These are phyloP conservation scores for Priceomyces carsonii DNA, from an alignment of 805 yeast genomes.

Conservation along the genomic window DNA sequence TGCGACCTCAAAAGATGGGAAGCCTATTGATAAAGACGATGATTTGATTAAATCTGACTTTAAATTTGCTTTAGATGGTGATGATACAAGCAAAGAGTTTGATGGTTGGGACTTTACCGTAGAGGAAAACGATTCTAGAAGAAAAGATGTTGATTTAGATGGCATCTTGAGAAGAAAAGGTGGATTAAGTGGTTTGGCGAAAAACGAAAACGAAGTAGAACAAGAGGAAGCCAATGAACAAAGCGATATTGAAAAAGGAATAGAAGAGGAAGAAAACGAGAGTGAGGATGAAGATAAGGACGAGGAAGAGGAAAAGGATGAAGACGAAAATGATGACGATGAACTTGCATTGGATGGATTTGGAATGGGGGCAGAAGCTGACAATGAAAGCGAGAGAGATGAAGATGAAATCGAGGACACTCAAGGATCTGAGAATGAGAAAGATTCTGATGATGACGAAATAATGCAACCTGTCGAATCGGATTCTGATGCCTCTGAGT, in stretches of 20 bases:
- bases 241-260: conserved; percentile 24
- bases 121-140: conserved; percentile 32
- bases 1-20: conserved; percentile 21
- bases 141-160: conserved; percentile 80
- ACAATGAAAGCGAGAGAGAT: conserved; percentile 34
- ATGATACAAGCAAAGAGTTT: conserved; percentile 47
- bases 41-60: conserved; percentile 72
- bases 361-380: conserved; percentile 32
- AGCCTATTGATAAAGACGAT: conserved; percentile 22
- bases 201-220: conserved; percentile 21
- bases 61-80: conserved; percentile 65
- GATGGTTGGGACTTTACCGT: conserved; percentile 86
- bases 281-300: conserved; percentile 39
- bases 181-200: conserved; percentile 56
- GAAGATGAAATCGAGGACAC: conserved; percentile 32
- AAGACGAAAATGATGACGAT: conserved; percentile 25
- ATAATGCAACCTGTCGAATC: conserved; percentile 17
- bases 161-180: conserved; percentile 86
- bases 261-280: conserved; percentile 20
- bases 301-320: conserved; percentile 24
- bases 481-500: conserved; percentile 22
- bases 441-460: conserved; percentile 29
- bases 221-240: conserved; percentile 21
- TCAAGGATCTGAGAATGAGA: conserved; percentile 27
- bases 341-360: conserved; percentile 26